Evolutionary conservation across 768 basidiomycete species (phyloP).

Genomic region (Suillus bovinus): DNA sequence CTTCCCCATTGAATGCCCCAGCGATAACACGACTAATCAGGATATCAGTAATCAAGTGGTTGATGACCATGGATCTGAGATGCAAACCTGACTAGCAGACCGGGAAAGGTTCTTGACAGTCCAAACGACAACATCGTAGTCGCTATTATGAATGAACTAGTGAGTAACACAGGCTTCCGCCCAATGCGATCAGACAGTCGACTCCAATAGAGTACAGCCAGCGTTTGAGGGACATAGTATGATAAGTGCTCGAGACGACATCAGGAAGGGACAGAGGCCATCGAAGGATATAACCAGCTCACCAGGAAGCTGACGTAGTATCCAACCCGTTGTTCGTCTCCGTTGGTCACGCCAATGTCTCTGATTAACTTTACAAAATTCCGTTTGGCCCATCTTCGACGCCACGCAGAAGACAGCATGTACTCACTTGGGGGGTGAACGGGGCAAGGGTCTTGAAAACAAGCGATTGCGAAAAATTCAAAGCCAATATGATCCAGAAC

Average conservation of each 20-base stretch:
- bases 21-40: background rate
- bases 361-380: background rate
- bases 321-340: background rate
- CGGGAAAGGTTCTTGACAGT: constrained; percentile 64
- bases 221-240: constrained; percentile 71
- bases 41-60: background rate
- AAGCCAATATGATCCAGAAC: background rate
- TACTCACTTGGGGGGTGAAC: background rate
- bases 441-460: background rate
- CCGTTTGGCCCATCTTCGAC: background rate
- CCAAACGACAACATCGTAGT: constrained; percentile 75
- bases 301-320: background rate
- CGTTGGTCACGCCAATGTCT: background rate
- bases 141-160: constrained; percentile 59
- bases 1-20: background rate
- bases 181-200: constrained; percentile 68
- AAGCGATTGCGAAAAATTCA: background rate
- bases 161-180: constrained; percentile 70
- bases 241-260: constrained; percentile 56
- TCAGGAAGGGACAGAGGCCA: background rate
- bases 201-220: constrained; percentile 73
- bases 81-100: constrained; percentile 40
- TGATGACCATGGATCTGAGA: background rate
- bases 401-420: background rate
- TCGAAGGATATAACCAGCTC: background rate